A percentile compares a stretch with the other conserved stretches of the same genome.
phyloP scores from a whole-genome alignment of 345 rosid species.

The Pistacia vera region DNA sequence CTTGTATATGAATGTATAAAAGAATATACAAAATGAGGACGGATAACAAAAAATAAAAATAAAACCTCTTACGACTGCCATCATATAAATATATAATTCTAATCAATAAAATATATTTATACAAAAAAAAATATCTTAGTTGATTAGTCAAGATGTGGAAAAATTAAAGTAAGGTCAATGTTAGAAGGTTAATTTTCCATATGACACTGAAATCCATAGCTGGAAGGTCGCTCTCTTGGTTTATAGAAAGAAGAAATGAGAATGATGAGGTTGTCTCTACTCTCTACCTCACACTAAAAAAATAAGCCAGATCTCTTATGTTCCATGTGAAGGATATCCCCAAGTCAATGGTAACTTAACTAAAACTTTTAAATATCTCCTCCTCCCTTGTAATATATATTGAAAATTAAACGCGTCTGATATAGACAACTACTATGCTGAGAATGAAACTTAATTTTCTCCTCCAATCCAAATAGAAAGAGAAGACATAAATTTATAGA shows the following conservation, averaged over 20 bases:
- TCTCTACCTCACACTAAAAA: constrained; percentile 5
- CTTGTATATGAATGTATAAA: background rate
- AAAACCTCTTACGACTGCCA: background rate
- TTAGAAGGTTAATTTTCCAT: constrained; percentile 22
- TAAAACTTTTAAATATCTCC: background rate
- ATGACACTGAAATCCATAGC: constrained; percentile 36
- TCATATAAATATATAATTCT: background rate
- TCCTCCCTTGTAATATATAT: too few species aligned
- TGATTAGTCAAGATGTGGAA: constrained; percentile 43
- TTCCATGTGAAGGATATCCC: constrained; percentile 36
- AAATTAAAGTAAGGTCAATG: constrained; percentile 28
- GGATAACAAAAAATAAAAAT: background rate
- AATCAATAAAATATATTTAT: background rate
- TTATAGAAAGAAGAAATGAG: constrained; percentile 22
- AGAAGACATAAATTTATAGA: too few species aligned
- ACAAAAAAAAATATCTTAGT: constrained; percentile 33
- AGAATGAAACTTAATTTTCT: too few species aligned
- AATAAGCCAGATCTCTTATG: constrained; percentile 5
- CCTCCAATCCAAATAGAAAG: too few species aligned
- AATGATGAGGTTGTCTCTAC: constrained; percentile 35
- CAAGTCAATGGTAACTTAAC: constrained; percentile 32
- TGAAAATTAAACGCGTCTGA: too few species aligned
- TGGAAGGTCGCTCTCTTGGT: constrained; percentile 40
- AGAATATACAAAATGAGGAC: background rate
- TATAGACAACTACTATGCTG: too few species aligned